Conservation (phyloP, 2,329 filamentous ascomycete species). For the Calonectria pseudoreteaudii region DNA sequence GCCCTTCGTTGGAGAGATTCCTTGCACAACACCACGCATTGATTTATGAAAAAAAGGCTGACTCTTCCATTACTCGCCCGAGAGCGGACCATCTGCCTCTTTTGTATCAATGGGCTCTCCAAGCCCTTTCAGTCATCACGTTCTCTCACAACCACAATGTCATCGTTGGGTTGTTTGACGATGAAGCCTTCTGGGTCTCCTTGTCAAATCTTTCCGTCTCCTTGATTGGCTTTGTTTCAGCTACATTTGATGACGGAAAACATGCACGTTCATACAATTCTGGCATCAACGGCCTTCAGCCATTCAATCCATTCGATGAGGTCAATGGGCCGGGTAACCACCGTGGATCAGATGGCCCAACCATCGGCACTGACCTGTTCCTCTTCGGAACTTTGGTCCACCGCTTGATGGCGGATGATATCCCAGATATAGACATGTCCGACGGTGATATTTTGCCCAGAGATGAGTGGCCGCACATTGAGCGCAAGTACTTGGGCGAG, state of each 20-base stretch:
- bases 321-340: neutral
- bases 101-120: constrained; percentile 10
- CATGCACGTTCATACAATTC: neutral
- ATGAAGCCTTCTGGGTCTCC: neutral
- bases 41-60: neutral
- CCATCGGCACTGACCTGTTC: neutral
- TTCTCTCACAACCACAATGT: constrained; percentile 7
- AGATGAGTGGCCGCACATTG: neutral
- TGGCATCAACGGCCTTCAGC: neutral
- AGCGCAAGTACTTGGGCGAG: neutral
- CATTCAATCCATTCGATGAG: neutral
- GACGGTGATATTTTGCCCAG: neutral
- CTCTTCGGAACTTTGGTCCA: neutral
- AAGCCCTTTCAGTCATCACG: neutral
- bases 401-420: neutral
- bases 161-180: neutral
- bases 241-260: neutral
- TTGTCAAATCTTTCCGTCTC: neutral
- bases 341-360: neutral
- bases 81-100: neutral
- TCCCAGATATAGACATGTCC: neutral
- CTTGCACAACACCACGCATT: neutral
- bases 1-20: neutral
- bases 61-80: neutral
- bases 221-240: constrained; percentile 9